Evolutionary conservation across 768 basidiomycete species (phyloP).

Genomic region (Rhodotorula toruloides): DNA sequence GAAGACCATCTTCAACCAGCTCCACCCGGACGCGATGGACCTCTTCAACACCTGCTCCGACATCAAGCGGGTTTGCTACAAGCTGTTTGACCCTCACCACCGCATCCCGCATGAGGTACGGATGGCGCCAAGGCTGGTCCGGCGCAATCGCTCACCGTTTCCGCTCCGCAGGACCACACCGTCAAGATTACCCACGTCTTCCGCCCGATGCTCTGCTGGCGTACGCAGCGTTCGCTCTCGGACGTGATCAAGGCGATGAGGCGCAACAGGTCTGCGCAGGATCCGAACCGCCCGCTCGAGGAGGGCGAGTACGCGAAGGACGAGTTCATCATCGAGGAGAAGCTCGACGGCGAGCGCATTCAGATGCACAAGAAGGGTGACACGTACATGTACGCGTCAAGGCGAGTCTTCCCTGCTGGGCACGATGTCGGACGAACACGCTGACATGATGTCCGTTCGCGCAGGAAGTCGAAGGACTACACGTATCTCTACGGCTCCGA

Average conservation of each 20-base stretch:
- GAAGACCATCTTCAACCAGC: slow-evolving; percentile 80
- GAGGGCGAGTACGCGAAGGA: slow-evolving; percentile 46
- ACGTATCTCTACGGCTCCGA: slow-evolving; percentile 82
- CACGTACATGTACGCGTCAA: slow-evolving; percentile 86
- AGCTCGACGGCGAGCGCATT: slow-evolving; percentile 93
- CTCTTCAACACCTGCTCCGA: slow-evolving; percentile 96
- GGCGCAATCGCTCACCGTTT: neutral
- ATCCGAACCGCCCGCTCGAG: neutral
- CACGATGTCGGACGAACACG: neutral
- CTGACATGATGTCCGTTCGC: neutral
- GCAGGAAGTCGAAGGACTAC: slow-evolving; percentile 83
- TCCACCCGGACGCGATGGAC: slow-evolving; percentile 90
- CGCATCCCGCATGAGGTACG: slow-evolving; percentile 50
- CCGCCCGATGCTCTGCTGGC: slow-evolving; percentile 90
- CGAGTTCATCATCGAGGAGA: slow-evolving; percentile 90
- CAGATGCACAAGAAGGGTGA: slow-evolving; percentile 89
- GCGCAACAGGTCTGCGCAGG: slow-evolving; percentile 34
- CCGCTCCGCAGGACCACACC: slow-evolving; percentile 62
- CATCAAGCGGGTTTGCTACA: slow-evolving; percentile 86
- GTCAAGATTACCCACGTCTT: slow-evolving; percentile 80
- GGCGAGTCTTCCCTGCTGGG: slow-evolving; percentile 50
- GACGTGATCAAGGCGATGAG: slow-evolving; percentile 79
- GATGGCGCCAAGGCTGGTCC: slow-evolving; percentile 51
- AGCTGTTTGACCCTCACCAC: slow-evolving; percentile 68
- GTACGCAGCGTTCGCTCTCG: slow-evolving; percentile 72